Conservation (phyloP, 129 eudicot species). For the Flaveria linearis region DNA sequence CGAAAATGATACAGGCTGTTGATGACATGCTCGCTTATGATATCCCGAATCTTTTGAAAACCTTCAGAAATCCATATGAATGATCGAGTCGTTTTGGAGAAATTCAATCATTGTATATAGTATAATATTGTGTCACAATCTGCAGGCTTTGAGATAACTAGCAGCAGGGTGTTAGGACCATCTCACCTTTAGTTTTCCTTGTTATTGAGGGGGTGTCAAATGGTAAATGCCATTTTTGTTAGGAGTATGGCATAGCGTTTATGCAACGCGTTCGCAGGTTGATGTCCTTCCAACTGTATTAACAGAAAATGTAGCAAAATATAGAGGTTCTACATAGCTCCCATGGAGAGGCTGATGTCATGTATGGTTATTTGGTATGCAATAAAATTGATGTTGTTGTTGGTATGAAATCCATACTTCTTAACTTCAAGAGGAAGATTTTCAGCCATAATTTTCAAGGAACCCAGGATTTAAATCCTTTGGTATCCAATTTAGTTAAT, state of each 20-base stretch:
- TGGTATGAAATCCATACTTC: neutral
- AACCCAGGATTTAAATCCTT: neutral
- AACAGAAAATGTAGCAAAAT: constrained; percentile 8
- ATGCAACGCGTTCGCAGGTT: neutral
- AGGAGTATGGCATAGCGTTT: constrained; percentile 10
- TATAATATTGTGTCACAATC: neutral
- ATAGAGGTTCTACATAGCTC: neutral
- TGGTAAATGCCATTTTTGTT: constrained; percentile 25
- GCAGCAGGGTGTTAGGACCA: constrained; percentile 22
- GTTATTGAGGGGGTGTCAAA: constrained; percentile 20
- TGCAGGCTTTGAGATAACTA: constrained; percentile 9
- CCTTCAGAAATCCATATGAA: constrained; percentile 81
- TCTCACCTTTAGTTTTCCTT: constrained; percentile 14
- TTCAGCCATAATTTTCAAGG: neutral
- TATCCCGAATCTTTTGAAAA: constrained; percentile 82
- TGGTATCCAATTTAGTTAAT: neutral
- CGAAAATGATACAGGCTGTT: constrained; percentile 72
- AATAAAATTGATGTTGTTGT: constrained; percentile 6
- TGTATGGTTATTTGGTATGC: constrained; percentile 6
- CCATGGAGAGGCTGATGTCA: constrained; percentile 4
- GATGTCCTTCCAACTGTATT: constrained; percentile 26
- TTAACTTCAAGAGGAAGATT: neutral
- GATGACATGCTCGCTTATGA: constrained; percentile 96
- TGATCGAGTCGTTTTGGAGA: constrained; percentile 25
- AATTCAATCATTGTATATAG: neutral